Conservation (phyloP, 1,284 basidiomycete species). For the Neotropicomus parvogracilis region DNA sequence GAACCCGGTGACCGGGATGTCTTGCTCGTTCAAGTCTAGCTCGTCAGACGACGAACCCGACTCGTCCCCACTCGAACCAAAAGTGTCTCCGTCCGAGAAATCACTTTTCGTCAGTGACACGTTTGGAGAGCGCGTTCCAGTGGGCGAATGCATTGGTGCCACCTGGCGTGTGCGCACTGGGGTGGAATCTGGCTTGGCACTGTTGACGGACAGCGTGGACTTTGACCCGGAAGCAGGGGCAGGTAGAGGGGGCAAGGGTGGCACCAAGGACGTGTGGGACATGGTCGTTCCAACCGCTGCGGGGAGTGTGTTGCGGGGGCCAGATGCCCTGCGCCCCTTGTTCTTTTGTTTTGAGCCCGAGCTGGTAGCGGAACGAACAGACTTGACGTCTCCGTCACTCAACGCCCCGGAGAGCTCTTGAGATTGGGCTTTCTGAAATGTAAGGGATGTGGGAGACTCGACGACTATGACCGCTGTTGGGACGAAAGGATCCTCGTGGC, state of each 20-base stretch:
- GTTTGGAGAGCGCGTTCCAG: slow-evolving; percentile 19
- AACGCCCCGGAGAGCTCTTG: slow-evolving; percentile 26
- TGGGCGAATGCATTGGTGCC: slow-evolving; percentile 8
- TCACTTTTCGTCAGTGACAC: slow-evolving; percentile 21
- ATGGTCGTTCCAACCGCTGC: slow-evolving; percentile 65
- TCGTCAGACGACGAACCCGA: slow-evolving; percentile 41
- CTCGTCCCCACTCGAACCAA: slow-evolving; percentile 29
- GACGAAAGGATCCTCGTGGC: slow-evolving; percentile 19
- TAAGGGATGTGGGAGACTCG: slow-evolving; percentile 48
- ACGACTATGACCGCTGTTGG: slow-evolving; percentile 29
- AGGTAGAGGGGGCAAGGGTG: slow-evolving; percentile 19
- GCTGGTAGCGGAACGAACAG: slow-evolving; percentile 37
- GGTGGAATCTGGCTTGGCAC: slow-evolving; percentile 7
- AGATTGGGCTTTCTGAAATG: slow-evolving; percentile 22
- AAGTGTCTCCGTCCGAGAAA: slow-evolving; percentile 29
- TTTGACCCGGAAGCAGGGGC: slow-evolving; percentile 17
- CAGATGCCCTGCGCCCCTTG: slow-evolving; percentile 42
- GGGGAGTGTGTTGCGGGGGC: slow-evolving; percentile 47
- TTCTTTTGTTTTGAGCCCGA: slow-evolving; percentile 33
- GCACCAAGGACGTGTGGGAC: slow-evolving; percentile 46
- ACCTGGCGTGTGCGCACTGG: slow-evolving; percentile 1
- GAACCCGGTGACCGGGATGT: slow-evolving; percentile 87
- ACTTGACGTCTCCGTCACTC: slow-evolving; percentile 41
- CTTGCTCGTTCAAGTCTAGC: slow-evolving; percentile 58
- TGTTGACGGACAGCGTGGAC: slow-evolving; percentile 17